These are phyloP conservation scores for Typha latifolia DNA, from an alignment of 176 grass and related monocot species.

Conservation along the genomic window DNA sequence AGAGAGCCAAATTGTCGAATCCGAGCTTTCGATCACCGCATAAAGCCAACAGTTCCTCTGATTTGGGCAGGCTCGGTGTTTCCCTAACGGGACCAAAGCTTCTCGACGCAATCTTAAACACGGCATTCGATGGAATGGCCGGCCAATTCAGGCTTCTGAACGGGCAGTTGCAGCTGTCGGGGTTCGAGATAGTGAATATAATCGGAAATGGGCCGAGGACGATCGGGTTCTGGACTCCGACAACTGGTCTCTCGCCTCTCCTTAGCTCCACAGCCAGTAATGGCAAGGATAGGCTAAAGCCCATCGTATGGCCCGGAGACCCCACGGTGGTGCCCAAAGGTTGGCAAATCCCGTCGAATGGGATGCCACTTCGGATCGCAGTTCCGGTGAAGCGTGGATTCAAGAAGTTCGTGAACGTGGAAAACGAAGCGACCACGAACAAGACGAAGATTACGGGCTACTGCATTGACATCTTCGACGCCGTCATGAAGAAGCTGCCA, in stretches of 20 bases:
- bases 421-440: slow-evolving; percentile 13
- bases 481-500: slow-evolving; percentile 29
- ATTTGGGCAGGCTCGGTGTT: slow-evolving; percentile 41
- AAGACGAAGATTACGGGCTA: slow-evolving; percentile 27
- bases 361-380: slow-evolving; percentile 27
- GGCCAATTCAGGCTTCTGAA: slow-evolving; percentile 50
- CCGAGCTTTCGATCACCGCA: slow-evolving; percentile 15
- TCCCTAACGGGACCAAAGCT: slow-evolving; percentile 32
- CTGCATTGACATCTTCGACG: slow-evolving; percentile 56
- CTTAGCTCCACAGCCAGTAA: background rate
- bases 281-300: slow-evolving; percentile 18
- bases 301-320: slow-evolving; percentile 47
- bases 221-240: slow-evolving; percentile 57
- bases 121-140: slow-evolving; percentile 50
- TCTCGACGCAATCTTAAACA: slow-evolving; percentile 26
- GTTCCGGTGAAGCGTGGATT: slow-evolving; percentile 40
- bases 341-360: slow-evolving; percentile 37
- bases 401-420: slow-evolving; percentile 43
- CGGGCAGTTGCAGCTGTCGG: slow-evolving; percentile 44
- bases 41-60: slow-evolving; percentile 14
- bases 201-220: slow-evolving; percentile 32
- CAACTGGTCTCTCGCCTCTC: slow-evolving; percentile 20
- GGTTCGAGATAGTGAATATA: slow-evolving; percentile 67
- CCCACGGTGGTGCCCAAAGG: slow-evolving; percentile 21
- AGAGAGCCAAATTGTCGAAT: slow-evolving; percentile 13